Conservation (phyloP, 108 stramenopile species). For the Asterionellopsis glacialis region DNA sequence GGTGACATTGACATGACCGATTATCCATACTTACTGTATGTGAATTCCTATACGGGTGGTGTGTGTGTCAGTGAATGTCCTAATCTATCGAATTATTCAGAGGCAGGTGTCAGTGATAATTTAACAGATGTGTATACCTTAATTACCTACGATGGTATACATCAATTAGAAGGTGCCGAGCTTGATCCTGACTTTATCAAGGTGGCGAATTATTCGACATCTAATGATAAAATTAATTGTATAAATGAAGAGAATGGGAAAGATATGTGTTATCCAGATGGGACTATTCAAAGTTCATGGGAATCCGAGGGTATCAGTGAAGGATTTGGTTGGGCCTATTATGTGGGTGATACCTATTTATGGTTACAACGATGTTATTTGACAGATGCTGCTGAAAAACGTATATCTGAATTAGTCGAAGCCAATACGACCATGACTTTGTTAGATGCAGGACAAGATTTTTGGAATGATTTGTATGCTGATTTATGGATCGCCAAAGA, state of each 20-base stretch:
- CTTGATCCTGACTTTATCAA: slow-evolving; percentile 28
- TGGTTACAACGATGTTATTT: slow-evolving; percentile 54
- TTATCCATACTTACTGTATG: slow-evolving; percentile 65
- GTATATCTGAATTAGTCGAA: slow-evolving; percentile 21
- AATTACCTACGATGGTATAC: slow-evolving; percentile 62
- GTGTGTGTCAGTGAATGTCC: slow-evolving; percentile 68
- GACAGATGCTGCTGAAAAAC: slow-evolving; percentile 33
- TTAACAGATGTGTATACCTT: slow-evolving; percentile 48
- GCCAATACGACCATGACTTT: slow-evolving; percentile 8
- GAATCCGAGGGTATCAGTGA: slow-evolving; percentile 37
- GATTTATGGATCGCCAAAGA: slow-evolving; percentile 46
- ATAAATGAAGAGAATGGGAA: slow-evolving; percentile 9
- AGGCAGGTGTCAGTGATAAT: slow-evolving; percentile 16
- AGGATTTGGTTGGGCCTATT: slow-evolving; percentile 64
- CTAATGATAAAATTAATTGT: slow-evolving; percentile 28
- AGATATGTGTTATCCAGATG: slow-evolving; percentile 38
- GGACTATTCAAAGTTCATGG: slow-evolving; percentile 25
- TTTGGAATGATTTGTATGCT: slow-evolving; percentile 55
- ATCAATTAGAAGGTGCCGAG: slow-evolving; percentile 29
- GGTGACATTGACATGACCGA: slow-evolving; percentile 42
- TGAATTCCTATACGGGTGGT: slow-evolving; percentile 61
- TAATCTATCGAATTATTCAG: not conserved
- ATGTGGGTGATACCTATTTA: slow-evolving; percentile 52
- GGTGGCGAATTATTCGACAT: slow-evolving; percentile 43
- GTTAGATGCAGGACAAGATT: not conserved